Evolutionary conservation across 2,329 filamentous ascomycete genomes (phyloP), one percentile per base, ranked within the genome.

Genomic region (Ceratocystis alfenasii): DNA sequence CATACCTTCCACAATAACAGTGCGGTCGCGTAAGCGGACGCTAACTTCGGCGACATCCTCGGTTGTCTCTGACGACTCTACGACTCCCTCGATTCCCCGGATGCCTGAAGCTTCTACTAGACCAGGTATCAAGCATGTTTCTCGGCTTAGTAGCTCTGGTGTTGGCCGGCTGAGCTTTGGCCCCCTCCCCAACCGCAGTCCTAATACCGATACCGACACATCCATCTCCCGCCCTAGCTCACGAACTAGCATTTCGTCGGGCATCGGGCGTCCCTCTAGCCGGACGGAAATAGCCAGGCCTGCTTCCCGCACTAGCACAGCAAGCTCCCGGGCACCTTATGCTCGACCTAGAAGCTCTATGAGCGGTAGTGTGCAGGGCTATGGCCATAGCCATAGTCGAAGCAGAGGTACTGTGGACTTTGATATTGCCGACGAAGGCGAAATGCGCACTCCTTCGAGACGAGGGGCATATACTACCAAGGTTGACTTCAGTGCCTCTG

Each of bases 281-380:
- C 77, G 82, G 68, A 78, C 76, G 20, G 82, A 83, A 44, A 79
- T 80, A 75, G 80, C 76, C 74, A 81, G 86, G 36, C 85, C 87
- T 7, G 79, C 83, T 69, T 89, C 86, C 71, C 83, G 87, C 62
- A 79, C 84, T 46, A 89, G 86, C 69, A 77, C 78, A 3, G 8
- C 33, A 25, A 80, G 84, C 5, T 74, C 82, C 7, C 81, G 87
- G 68, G 88, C 87, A 12, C 85, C 88, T 0, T 41, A 62, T 4
- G 83, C 83, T 30, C 83, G 88, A 64, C 87, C 88, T 20, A 81
- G 87, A 62, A 90, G 87, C 62, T 90, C 88, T 15, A 78, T 92
- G 69, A 83, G 84, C 66, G 83, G 87, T 65, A 85, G 83, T 68
- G 76, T 81, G 10, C 82, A 86, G 69, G 78, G 81, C 3, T 80